Evolutionary conservation across 2,329 filamentous ascomycete species (phyloP), one percentile per base, ranked within the genome.

Genomic region (Rasamsonia emersonii): DNA sequence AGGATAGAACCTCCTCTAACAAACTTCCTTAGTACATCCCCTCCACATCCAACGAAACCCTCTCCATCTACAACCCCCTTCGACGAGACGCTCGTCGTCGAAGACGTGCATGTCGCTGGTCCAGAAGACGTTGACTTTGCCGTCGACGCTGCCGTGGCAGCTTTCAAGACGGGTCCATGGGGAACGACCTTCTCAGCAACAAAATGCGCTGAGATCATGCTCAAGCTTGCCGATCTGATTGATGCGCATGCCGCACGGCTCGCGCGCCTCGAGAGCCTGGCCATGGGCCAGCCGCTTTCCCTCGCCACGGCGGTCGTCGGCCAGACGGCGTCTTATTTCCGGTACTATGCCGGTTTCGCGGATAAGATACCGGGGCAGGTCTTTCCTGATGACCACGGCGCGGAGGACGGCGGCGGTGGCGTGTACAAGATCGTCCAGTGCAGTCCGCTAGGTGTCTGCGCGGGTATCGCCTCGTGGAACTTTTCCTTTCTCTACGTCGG

Each of bases 261-360:
- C 3, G 53, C 59, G 0, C 50, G 57, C 24, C 49, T 69, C 15
- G 65, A 62, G 0, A 47, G 67, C 4, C 56, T 70, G 33, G 67
- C 65, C 0, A 51, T 71, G 13, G 67, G 66, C 3, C 59, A 62
- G 0, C 65, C 67, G 5, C n/a, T 33, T 18, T 19, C 19, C 7
- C 7, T 19, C 9, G 10, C 17, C 5, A 19, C 14, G 10, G 16
- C 14, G 11, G 10, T 25, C 14, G 19, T 18, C 16, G 20, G 18
- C 8, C 11, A 8, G 23, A 14, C 28, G n/a, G 33, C 19, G 21
- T 30, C 13, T 11, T 35, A 31, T 26, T 33, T 18, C 5, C 10
- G 8, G 28, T 21, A 36, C 17, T 36, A 36, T 20, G 35, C 35
- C 4, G 35, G 35, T 5, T 33, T 83, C 81, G 93, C 70, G 86